A percentile compares a stretch with the other conserved stretches of the same genome.
These are phyloP conservation scores for Scheffersomyces amazonensis DNA, from an alignment of 805 yeast genomes.

Conservation along the genomic window DNA sequence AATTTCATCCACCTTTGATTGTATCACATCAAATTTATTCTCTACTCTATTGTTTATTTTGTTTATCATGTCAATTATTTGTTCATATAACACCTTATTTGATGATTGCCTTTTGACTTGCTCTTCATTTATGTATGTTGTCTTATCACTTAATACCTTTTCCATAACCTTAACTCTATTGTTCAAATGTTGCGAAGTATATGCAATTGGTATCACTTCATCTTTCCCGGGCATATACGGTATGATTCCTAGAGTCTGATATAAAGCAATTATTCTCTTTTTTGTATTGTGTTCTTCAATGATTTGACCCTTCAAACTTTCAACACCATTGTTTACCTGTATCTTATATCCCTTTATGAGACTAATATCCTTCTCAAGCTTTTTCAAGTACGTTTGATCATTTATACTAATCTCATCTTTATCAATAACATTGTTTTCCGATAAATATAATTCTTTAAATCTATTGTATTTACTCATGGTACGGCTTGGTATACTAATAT, in stretches of 20 bases:
- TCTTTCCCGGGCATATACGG: slow-evolving; percentile 25
- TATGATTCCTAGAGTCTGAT: slow-evolving; percentile 14
- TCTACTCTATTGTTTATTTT: not conserved
- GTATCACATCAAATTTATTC: not conserved
- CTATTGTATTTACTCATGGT: not conserved
- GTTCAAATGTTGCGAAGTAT: slow-evolving; percentile 14
- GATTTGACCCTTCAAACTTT: slow-evolving; percentile 5
- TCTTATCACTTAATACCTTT: not conserved
- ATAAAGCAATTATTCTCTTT: slow-evolving; percentile 15
- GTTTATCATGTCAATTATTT: not conserved
- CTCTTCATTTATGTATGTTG: not conserved
- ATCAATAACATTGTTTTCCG: not conserved
- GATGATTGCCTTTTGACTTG: not conserved
- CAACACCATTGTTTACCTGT: slow-evolving; percentile 21
- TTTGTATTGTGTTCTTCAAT: slow-evolving; percentile 4
- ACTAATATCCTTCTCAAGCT: slow-evolving; percentile 16
- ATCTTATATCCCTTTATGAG: slow-evolving; percentile 12
- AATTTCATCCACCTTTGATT: slow-evolving; percentile 3
- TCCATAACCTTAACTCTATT: slow-evolving; percentile 1
- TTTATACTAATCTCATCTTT: not conserved
- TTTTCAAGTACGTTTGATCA: slow-evolving; percentile 13
- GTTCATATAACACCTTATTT: not conserved
- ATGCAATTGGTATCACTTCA: slow-evolving; percentile 25
- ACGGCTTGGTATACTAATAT: too few relatives aligned
- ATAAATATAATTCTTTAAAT: not conserved